These are phyloP conservation scores for Hevea brasiliensis DNA, from an alignment of 345 rosid genomes.

Conservation along the genomic window DNA sequence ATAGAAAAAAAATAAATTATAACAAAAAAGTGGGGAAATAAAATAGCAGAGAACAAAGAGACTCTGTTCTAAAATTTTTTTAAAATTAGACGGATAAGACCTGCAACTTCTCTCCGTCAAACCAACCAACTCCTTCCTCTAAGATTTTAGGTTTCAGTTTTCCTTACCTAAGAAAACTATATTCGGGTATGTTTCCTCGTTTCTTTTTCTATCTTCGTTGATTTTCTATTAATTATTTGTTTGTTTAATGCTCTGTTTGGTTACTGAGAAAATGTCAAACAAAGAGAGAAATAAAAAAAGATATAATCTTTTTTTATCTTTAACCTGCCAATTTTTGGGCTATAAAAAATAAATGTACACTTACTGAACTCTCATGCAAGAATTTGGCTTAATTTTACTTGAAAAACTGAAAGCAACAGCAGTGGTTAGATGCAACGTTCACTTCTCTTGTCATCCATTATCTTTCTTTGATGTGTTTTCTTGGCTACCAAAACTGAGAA, in stretches of 20 bases:
- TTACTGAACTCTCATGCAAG: constrained; percentile 9
- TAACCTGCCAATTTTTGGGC: constrained; percentile 7
- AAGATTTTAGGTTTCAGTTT: constrained; percentile 21
- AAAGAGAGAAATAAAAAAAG: neutral
- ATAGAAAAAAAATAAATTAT: neutral
- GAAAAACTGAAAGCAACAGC: neutral
- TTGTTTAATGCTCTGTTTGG: constrained; percentile 11
- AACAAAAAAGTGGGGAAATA: neutral
- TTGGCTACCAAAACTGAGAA: neutral
- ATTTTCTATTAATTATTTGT: constrained; percentile 13
- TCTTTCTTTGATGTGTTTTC: constrained; percentile 1
- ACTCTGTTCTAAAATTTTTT: constrained; percentile 4
- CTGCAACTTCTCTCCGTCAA: constrained; percentile 9
- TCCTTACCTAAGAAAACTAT: constrained; percentile 1
- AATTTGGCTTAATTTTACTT: constrained; percentile 19
- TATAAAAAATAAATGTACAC: neutral
- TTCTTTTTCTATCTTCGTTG: neutral
- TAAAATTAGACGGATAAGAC: constrained; percentile 25
- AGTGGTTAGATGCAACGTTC: neutral
- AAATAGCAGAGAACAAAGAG: neutral
- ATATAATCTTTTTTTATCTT: neutral
- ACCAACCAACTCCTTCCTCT: neutral
- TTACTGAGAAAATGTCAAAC: constrained; percentile 7
- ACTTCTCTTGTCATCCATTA: neutral
- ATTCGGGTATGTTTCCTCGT: constrained; percentile 30